These are phyloP conservation scores for Castanea sativa DNA, from an alignment of 306 rosid species.

Conservation along the genomic window DNA sequence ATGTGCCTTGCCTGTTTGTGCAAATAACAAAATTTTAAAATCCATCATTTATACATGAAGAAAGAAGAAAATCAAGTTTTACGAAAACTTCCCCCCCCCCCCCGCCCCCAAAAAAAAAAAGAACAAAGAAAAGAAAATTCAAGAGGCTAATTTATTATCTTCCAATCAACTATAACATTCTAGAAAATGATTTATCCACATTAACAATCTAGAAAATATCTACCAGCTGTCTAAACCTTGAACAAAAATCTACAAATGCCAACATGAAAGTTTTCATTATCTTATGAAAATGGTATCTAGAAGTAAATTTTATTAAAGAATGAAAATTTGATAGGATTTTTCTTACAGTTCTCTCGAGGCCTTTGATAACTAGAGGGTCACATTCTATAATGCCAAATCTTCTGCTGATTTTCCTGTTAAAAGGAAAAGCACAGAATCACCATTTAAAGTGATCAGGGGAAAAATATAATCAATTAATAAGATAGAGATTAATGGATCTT, in stretches of 20 bases:
- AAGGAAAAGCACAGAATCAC: slow-evolving; percentile 17
- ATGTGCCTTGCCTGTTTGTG: slow-evolving; percentile 74
- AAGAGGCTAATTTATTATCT: background rate
- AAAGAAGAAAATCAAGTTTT: background rate
- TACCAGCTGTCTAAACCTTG: background rate
- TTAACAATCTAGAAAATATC: background rate
- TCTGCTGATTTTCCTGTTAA: slow-evolving; percentile 53
- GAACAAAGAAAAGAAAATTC: background rate
- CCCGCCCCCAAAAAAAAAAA: background rate
- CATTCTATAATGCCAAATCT: slow-evolving; percentile 76
- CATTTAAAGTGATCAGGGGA: slow-evolving; percentile 17
- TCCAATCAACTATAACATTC: background rate
- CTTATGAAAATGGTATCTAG: slow-evolving; percentile 13
- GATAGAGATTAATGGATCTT: slow-evolving; percentile 32
- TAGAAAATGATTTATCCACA: background rate
- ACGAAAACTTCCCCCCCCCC: slow-evolving; percentile 8
- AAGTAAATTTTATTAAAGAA: slow-evolving; percentile 22
- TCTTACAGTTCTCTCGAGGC: slow-evolving; percentile 80
- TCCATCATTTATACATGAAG: background rate
- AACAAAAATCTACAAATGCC: background rate
- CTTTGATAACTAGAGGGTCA: slow-evolving; percentile 76
- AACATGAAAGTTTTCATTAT: slow-evolving; percentile 8
- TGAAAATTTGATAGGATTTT: slow-evolving; percentile 17
- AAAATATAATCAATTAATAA: slow-evolving; percentile 9
- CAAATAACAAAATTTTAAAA: slow-evolving; percentile 18